phyloP scores from a whole-genome alignment of 345 rosid genomes.

The Laguncularia racemosa region DNA sequence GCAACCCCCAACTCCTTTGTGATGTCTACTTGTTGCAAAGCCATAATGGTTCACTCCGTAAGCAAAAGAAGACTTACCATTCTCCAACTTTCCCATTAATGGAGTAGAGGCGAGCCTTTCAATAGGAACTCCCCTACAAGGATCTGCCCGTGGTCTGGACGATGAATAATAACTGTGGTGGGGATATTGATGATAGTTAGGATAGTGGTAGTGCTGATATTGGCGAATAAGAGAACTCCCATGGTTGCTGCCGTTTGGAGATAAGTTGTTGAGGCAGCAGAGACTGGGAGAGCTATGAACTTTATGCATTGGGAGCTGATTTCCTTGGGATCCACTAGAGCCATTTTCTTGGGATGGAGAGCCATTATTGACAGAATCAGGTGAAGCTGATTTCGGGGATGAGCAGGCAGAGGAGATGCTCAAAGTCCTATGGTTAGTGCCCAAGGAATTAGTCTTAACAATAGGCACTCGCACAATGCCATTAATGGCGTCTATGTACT shows the following conservation, averaged over 20 bases:
- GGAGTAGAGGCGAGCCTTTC: conserved; percentile 10
- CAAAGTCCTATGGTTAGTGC: conserved; percentile 24
- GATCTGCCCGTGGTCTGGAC: conserved; percentile 26
- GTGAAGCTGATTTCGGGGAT: conserved; percentile 55
- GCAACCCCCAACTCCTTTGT: conserved; percentile 21
- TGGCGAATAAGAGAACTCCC: conserved; percentile 18
- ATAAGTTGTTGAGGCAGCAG: conserved; percentile 20
- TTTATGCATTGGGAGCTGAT: conserved; percentile 37
- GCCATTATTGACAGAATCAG: conserved; percentile 29
- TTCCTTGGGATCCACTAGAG: conserved; percentile 10
- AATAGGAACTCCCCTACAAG: conserved; percentile 2
- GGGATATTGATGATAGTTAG: conserved; percentile 15
- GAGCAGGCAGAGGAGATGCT: conserved; percentile 52
- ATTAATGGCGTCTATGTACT: conserved; percentile 79
- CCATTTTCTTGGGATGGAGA: conserved; percentile 17
- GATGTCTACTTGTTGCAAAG: conserved; percentile 14
- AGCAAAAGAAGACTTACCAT: conserved; percentile 14
- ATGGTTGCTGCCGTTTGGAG: conserved; percentile 6
- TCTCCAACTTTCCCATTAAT: conserved; percentile 12
- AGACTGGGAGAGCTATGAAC: conserved; percentile 77
- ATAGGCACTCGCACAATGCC: conserved; percentile 28
- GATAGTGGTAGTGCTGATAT: conserved; percentile 26
- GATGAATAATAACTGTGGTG: conserved; percentile 18
- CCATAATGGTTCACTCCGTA: conserved; percentile 9
- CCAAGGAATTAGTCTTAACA: conserved; percentile 24